Evolutionary conservation across 108 stramenopile species (phyloP), one percentile per base, ranked within the genome.

Genomic region (Cylindrotheca closterium): DNA sequence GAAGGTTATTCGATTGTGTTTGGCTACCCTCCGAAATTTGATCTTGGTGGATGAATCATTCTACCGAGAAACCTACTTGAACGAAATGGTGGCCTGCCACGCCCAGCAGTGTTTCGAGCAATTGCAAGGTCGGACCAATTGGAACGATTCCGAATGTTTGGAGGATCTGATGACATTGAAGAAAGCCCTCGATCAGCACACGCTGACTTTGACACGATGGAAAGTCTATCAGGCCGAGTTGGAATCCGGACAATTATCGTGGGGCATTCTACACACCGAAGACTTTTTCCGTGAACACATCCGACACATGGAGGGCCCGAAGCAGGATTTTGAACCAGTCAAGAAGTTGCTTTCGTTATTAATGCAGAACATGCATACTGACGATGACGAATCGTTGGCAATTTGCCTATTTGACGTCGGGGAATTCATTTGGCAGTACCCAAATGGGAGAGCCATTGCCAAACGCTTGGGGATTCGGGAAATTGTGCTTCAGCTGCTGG

Each of bases 391-490:
- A 33, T 45, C 58, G 8, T 10, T 89, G 1, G 85, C 96, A 25
- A 90, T 97, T 58, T 96, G 96, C 8, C 91, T 88, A 65, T 95
- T 82, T 64, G 98, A 97, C 73, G 70, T 98, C 23, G 98, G 96
- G 2, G 96, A 96, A 65, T 96, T 96, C 67, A 86, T 84, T 26
- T 88, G 95, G 27, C 80, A 92, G 58, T 97, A 96, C 71, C 96
- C 98, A 21, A 95, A 93, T 67, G 96, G 96, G 31, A 77, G 88
- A 68, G 61, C 63, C 10, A 70, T 91, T 48, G 89, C 87, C 21
- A 85, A 79, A 68, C 55, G 80, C 47, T 58, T 95, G 58, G 92
- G 93, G 29, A 95, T 88, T 22, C 96, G 96, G 80, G 83, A 91
- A 29, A 48, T 84, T 46, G 80, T 91, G 28, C 96, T 98, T 94